Evolutionary conservation across 805 yeast species (phyloP).

Genomic region (Sugiyamaella boreocaroliniensis): DNA sequence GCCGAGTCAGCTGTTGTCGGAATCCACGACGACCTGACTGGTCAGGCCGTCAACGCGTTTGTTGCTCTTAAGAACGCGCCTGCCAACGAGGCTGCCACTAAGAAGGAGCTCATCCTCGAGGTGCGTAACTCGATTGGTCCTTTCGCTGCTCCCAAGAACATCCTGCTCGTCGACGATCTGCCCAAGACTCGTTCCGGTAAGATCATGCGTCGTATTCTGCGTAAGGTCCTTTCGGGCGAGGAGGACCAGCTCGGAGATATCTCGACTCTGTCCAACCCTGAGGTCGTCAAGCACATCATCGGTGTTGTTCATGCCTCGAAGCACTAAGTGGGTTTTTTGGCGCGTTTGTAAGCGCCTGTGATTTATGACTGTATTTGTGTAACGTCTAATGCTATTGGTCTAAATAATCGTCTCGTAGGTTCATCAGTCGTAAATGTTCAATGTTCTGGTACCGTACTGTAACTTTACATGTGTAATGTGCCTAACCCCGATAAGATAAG

Average conservation of each 20-base stretch:
- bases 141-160: conserved; percentile 91
- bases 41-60: conserved; percentile 94
- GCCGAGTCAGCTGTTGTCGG: conserved; percentile 98
- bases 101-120: conserved; percentile 70
- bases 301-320: conserved; percentile 41
- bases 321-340: background rate
- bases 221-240: conserved; percentile 88
- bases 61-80: conserved; percentile 66
- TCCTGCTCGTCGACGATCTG: conserved; percentile 77
- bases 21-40: conserved; percentile 87
- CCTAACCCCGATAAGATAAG: background rate
- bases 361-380: background rate
- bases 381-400: background rate
- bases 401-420: too few species aligned
- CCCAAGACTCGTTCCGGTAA: conserved; percentile 98
- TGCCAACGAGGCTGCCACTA: conserved; percentile 35
- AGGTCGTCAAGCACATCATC: conserved; percentile 70
- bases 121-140: conserved; percentile 87
- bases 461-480: background rate
- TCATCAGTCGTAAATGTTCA: too few species aligned
- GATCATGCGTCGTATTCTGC: conserved; percentile 94
- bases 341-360: background rate
- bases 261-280: conserved; percentile 82
- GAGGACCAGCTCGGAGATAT: conserved; percentile 86
- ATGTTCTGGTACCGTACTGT: too few species aligned